Percentiles rank a stretch among this genome's conserved stretches.
Evolutionary conservation across 176 grass and related monocot species (phyloP).

Genomic region (Eragrostis curvula): DNA sequence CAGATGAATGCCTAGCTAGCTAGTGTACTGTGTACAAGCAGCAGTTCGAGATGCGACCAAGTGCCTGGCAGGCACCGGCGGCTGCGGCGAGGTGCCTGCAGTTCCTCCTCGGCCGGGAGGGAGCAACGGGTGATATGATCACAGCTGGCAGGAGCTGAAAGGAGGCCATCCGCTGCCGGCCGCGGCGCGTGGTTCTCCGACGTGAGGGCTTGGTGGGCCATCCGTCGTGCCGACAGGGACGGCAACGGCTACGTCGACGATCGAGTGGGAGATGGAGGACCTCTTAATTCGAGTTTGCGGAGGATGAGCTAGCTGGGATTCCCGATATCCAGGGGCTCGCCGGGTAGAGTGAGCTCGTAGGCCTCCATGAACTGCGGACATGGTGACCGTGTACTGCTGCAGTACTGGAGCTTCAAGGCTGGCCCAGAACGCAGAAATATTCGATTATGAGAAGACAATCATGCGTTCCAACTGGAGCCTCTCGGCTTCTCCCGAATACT

Average conservation of each 20-base stretch:
- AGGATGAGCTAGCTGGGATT: conserved; percentile 57
- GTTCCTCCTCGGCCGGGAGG: conserved; percentile 1
- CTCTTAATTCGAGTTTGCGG: conserved; percentile 60
- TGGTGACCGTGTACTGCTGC: neutral
- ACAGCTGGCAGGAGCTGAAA: too few relatives aligned
- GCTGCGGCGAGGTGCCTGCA: neutral
- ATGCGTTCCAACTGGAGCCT: neutral
- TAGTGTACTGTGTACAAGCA: too few relatives aligned
- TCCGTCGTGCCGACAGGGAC: conserved; percentile 45
- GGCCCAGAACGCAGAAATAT: neutral
- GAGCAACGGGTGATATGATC: too few relatives aligned
- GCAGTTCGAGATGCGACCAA: neutral
- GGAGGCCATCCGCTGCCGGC: conserved; percentile 58
- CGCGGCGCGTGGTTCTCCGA: conserved; percentile 36
- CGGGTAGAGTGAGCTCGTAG: too few relatives aligned
- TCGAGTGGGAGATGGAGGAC: conserved; percentile 51
- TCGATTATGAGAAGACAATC: too few relatives aligned
- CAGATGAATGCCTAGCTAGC: too few relatives aligned
- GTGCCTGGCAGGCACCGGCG: neutral
- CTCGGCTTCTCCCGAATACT: too few relatives aligned
- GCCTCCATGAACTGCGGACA: too few relatives aligned
- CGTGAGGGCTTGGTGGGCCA: conserved; percentile 1
- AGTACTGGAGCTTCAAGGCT: neutral
- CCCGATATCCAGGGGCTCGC: conserved; percentile 19
- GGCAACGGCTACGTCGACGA: conserved; percentile 57